Evolutionary conservation across 108 stramenopile species (phyloP).

Genomic region (Skeletonema menzelii): DNA sequence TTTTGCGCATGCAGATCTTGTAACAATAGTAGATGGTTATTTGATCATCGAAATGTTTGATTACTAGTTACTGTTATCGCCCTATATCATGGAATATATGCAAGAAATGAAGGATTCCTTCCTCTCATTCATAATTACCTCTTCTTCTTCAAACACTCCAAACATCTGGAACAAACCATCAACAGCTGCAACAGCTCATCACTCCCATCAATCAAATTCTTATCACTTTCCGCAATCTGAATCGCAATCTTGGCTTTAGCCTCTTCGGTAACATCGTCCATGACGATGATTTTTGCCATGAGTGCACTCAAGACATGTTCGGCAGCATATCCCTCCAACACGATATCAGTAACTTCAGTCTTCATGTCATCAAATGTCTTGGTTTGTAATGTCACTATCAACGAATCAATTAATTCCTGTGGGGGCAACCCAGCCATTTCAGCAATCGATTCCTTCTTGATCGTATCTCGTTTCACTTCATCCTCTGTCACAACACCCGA

Average conservation of each 20-base stretch:
- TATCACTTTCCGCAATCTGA: constrained; percentile 91
- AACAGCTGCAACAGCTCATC: constrained; percentile 94
- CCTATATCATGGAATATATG: background rate
- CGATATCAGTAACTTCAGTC: constrained; percentile 72
- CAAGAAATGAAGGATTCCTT: background rate
- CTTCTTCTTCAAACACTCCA: constrained; percentile 56
- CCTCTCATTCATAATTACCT: background rate
- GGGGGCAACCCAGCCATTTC: constrained; percentile 86
- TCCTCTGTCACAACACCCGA: constrained; percentile 34
- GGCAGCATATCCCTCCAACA: constrained; percentile 86
- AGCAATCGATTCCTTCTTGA: constrained; percentile 59
- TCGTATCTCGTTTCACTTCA: constrained; percentile 39
- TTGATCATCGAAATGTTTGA: too few relatives aligned
- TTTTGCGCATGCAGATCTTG: too few relatives aligned
- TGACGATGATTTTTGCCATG: constrained; percentile 49
- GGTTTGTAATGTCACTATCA: constrained; percentile 48
- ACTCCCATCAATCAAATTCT: constrained; percentile 93
- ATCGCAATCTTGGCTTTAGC: constrained; percentile 87
- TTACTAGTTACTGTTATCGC: background rate
- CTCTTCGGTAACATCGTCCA: constrained; percentile 66
- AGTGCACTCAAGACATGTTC: constrained; percentile 70
- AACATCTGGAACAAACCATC: constrained; percentile 80
- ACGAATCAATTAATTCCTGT: constrained; percentile 50
- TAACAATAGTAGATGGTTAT: too few relatives aligned
- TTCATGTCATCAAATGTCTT: constrained; percentile 69